Evolutionary conservation across 1,284 basidiomycete genomes (phyloP).

Genomic region (Veloboletus limbatus): DNA sequence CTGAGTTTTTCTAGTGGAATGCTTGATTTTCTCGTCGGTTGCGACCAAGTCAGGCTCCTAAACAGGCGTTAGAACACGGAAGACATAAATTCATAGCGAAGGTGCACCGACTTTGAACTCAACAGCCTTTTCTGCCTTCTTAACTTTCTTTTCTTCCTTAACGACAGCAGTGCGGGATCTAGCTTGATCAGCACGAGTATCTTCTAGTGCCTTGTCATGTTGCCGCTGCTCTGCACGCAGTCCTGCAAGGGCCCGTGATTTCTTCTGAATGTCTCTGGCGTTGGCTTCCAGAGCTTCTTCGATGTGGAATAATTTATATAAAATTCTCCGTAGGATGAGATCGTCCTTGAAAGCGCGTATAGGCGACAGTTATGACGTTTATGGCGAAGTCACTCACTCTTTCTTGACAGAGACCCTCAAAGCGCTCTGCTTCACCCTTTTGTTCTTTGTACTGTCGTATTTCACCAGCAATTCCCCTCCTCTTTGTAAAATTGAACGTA

Average conservation of each 20-base stretch:
- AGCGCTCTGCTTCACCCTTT: constrained; percentile 89
- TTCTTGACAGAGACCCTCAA: constrained; percentile 76
- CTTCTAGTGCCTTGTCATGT: constrained; percentile 72
- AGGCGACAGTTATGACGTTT: constrained; percentile 2
- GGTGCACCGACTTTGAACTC: constrained; percentile 66
- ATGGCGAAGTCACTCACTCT: constrained; percentile 45
- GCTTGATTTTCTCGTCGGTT: constrained; percentile 84
- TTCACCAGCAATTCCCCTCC: constrained; percentile 90
- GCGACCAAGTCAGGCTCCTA: constrained; percentile 82
- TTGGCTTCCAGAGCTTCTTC: constrained; percentile 77
- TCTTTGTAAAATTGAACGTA: constrained; percentile 91
- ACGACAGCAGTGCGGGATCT: constrained; percentile 70
- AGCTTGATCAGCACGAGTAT: constrained; percentile 77
- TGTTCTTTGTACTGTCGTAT: constrained; percentile 98
- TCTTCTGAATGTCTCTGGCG: constrained; percentile 64
- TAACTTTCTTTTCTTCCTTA: constrained; percentile 75
- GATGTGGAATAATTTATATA: constrained; percentile 92
- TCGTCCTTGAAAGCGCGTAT: constrained; percentile 56
- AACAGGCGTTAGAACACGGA: not conserved
- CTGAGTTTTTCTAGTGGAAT: constrained; percentile 75
- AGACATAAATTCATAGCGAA: not conserved
- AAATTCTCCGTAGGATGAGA: constrained; percentile 75
- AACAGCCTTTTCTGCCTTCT: constrained; percentile 79
- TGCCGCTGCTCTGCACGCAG: constrained; percentile 66
- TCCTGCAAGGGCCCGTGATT: constrained; percentile 67